Base-by-base conservation (phyloP, 345 rosid species). In the Brassica cretica region DNA sequence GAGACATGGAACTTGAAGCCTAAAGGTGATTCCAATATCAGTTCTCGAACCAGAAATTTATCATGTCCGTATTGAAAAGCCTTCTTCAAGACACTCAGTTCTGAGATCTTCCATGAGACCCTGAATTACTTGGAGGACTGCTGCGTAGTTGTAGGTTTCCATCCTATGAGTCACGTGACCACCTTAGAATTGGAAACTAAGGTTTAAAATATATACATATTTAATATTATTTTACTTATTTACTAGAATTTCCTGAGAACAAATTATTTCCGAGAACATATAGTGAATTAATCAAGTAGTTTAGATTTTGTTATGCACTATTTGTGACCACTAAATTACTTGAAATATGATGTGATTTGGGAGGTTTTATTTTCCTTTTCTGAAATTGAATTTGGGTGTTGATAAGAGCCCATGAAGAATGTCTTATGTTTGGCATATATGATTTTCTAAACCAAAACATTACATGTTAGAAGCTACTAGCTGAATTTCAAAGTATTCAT, bases 41-140 rank as follows among this genome's bases (percentile, higher is more conserved):
- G 27, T 56, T 65, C 16, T 24, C 24, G 10, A 78, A 58, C 72
- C 19, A 56, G 21, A 59, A 32, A 18, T 0, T 10, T 55, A 0
- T 83, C 74, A 87, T 63, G 61, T 59, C 61, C 76, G 68, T 78
- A 79, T 30, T 59, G 89, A 81, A 76, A 84, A 87, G 46, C 98
- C 98, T 74, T 89, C 92, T 76, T 90, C 94, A 8, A 83, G 85
- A 77, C 98, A 95, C 74, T 86, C 84, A 6, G 90, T 85, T 87
- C 90, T 81, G 64, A 83, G 78, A 61, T 89, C 88, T 66, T 91
- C 89, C 96, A 91, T 91, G 19, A 88, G 71, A 56, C 75, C 82
- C 66, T 86, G 92, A 79, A 95, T n/a, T n/a, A n/a, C n/a, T n/a
- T n/a, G n/a, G n/a, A n/a, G n/a, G n/a, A n/a, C n/a, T n/a, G n/a